phyloP scores from a whole-genome alignment of 441 rosid species.

The Viola pubescens region DNA sequence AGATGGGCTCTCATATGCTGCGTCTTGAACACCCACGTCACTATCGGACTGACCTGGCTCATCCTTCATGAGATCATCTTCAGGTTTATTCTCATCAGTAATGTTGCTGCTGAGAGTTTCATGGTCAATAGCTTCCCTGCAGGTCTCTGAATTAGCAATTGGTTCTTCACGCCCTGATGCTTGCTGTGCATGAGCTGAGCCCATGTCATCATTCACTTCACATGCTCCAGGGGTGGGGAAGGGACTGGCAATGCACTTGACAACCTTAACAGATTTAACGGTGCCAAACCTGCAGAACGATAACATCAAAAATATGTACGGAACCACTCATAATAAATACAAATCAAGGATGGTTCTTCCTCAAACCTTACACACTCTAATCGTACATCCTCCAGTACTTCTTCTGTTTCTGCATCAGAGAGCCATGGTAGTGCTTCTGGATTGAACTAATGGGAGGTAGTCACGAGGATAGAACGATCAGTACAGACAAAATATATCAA shows the following conservation, averaged over 20 bases:
- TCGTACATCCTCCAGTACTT: slow-evolving; percentile 74
- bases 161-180: slow-evolving; percentile 18
- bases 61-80: slow-evolving; percentile 20
- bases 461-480: not conserved
- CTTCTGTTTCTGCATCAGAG: slow-evolving; percentile 57
- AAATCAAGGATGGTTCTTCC: slow-evolving; percentile 19
- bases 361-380: slow-evolving; percentile 79
- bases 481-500: slow-evolving; percentile 1
- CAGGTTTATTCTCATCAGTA: slow-evolving; percentile 22
- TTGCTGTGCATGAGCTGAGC: slow-evolving; percentile 16
- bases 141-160: slow-evolving; percentile 18
- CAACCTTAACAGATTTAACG: slow-evolving; percentile 60
- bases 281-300: slow-evolving; percentile 78
- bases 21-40: slow-evolving; percentile 13
- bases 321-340: slow-evolving; percentile 7
- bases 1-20: slow-evolving; percentile 4
- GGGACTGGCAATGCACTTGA: slow-evolving; percentile 30
- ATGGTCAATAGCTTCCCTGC: slow-evolving; percentile 17
- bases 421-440: slow-evolving; percentile 42
- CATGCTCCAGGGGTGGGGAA: slow-evolving; percentile 20
- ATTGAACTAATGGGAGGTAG: slow-evolving; percentile 39
- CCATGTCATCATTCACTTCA: slow-evolving; percentile 17
- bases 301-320: slow-evolving; percentile 10
- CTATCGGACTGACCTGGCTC: slow-evolving; percentile 16
- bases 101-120: slow-evolving; percentile 17